Evolutionary conservation across 495 filamentous ascomycete species (phyloP), one percentile per base, ranked within the genome.

Genomic region (Penicillium salamii): DNA sequence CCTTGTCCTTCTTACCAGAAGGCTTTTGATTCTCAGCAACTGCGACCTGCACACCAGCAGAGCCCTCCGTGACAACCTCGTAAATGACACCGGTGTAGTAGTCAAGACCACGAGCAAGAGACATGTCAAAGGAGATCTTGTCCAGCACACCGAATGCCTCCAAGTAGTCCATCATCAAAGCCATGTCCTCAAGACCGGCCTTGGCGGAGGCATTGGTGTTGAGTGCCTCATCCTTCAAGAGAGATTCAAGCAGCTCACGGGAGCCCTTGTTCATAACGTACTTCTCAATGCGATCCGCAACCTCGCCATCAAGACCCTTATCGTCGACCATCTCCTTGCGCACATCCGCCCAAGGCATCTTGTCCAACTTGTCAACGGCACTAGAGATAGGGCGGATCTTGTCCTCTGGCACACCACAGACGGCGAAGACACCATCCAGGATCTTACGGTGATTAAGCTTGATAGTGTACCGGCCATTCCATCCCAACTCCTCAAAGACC

Each of bases 381-480:
- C 85, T 89, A 12, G 86, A 90, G 54, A 96, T 96, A 8, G 84
- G 81, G 14, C 92, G 79, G 50, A 95, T 85, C 74, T 93, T 90
- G 38, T 95, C 85, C 31, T 75, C 72, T 1, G 92, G 90, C 15
- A 97, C 92, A 47, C 92, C 91, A 58, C 87, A 91, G 14, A 96
- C 87, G 57, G 85, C 79, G 65, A 97, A 97, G 39, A 97, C 76
- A 31, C 92, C 92, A 52, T 97, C 92, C 32, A 97, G 79, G 26
- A 97, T 91, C 66, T 95, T 95, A 42, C 92, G 79, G 75, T 96
- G 90, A 75, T 97, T 97, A 66, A 96, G 78, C 76, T 97, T 97
- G 69, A 97, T 91, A 4, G 85, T 91, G 57, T 83, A 86, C 35
- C 68, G 80, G 51, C 80, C 86, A 39, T 77, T 72, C 84, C 80